Evolutionary conservation across 352 stramenopile genomes (phyloP).

Genomic region (Detonula confervacea): DNA sequence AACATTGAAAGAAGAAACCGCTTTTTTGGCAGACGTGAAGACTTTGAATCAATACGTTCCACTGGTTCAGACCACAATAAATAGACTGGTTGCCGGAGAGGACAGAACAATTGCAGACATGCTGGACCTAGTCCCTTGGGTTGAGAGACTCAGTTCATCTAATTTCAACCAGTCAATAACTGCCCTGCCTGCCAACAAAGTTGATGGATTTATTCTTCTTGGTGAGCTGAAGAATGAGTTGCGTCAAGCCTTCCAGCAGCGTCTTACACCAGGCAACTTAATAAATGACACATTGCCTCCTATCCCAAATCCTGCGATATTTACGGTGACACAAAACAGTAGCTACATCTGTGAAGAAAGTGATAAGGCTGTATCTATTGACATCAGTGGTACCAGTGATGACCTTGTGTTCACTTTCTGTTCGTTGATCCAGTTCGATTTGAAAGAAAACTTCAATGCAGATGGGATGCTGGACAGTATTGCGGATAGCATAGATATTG

Average conservation of each 20-base stretch:
- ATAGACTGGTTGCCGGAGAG: neutral
- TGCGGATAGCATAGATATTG: constrained; percentile 28
- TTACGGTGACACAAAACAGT: constrained; percentile 9
- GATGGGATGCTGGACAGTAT: constrained; percentile 20
- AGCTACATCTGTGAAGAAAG: constrained; percentile 34
- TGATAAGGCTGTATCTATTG: constrained; percentile 43
- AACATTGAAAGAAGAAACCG: neutral
- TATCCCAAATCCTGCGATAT: constrained; percentile 28
- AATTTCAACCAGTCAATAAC: neutral
- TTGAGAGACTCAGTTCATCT: neutral
- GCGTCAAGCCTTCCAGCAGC: constrained; percentile 11
- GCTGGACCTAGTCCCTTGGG: neutral
- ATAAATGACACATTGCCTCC: neutral
- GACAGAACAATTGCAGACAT: neutral
- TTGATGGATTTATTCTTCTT: constrained; percentile 25
- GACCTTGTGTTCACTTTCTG: constrained; percentile 39
- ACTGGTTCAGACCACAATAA: neutral
- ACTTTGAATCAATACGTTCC: neutral
- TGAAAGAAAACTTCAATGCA: constrained; percentile 12
- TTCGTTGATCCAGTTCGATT: constrained; percentile 40
- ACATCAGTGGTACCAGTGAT: constrained; percentile 13
- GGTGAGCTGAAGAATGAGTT: constrained; percentile 32
- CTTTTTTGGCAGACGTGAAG: neutral
- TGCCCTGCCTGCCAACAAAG: neutral
- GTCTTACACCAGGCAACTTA: constrained; percentile 11